phyloP scores from a whole-genome alignment of 1,139 yeast genomes.

The Taphrina confusa region DNA sequence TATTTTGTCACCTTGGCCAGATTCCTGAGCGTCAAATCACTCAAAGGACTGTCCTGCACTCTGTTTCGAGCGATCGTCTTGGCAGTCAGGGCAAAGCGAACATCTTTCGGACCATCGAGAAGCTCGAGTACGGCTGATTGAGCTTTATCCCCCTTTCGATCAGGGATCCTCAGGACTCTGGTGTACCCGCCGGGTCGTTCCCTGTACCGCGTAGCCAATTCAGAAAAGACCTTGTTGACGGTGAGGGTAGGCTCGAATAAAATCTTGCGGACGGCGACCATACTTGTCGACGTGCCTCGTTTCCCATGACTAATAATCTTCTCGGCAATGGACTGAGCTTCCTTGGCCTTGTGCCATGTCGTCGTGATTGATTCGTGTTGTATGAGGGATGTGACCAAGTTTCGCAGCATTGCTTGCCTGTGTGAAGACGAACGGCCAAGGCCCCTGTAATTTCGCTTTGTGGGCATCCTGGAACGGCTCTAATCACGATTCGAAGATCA shows the following conservation, averaged over 20 bases:
- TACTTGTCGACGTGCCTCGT: constrained; percentile 25
- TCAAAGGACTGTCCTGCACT: constrained; percentile 52
- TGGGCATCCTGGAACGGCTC: too few species aligned
- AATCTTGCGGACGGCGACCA: constrained; percentile 32
- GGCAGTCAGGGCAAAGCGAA: constrained; percentile 76
- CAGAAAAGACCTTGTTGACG: constrained; percentile 64
- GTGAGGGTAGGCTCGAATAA: constrained; percentile 52
- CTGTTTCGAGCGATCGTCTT: constrained; percentile 77
- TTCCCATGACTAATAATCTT: constrained; percentile 58
- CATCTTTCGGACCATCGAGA: constrained; percentile 75
- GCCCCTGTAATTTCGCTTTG: constrained; percentile 29
- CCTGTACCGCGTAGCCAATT: constrained; percentile 63
- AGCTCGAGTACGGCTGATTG: constrained; percentile 87
- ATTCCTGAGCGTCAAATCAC: constrained; percentile 46
- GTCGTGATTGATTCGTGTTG: constrained; percentile 69
- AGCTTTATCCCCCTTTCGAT: constrained; percentile 86
- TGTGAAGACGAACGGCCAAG: constrained; percentile 34
- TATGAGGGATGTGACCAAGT: constrained; percentile 64
- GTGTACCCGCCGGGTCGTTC: constrained; percentile 79
- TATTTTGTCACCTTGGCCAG: constrained; percentile 59
- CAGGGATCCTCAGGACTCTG: constrained; percentile 78
- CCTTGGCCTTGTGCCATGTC: constrained; percentile 71
- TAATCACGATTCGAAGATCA: too few species aligned
- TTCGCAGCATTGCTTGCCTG: constrained; percentile 49
- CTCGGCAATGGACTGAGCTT: constrained; percentile 60